Conservation (phyloP, 1,284 basidiomycete genomes). For the Pseudozyma sp. region DNA sequence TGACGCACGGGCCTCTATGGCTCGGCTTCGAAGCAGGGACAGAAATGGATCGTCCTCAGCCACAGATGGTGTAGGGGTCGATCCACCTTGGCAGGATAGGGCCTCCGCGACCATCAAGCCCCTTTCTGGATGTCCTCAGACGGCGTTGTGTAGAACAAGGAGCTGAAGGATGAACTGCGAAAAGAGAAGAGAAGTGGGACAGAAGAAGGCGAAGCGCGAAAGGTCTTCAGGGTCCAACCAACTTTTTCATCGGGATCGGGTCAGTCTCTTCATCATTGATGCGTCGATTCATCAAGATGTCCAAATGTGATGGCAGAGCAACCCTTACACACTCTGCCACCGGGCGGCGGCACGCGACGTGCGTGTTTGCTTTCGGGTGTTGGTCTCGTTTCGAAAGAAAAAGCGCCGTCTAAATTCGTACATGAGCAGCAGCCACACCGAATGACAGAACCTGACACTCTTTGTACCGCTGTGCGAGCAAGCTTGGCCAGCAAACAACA, state of each 20-base stretch:
- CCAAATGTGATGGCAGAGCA: too few relatives aligned
- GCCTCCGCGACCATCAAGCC: neutral
- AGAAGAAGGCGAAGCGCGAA: neutral
- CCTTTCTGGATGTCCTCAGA: neutral
- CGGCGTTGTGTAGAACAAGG: neutral
- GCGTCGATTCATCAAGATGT: too few relatives aligned
- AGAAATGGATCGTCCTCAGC: conserved; percentile 36
- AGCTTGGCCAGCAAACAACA: too few relatives aligned
- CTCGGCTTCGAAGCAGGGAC: conserved; percentile 29
- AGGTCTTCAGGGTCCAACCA: conserved; percentile 2
- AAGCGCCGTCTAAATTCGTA: too few relatives aligned
- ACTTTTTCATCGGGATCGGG: conserved; percentile 13
- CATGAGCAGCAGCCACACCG: too few relatives aligned
- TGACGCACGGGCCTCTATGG: conserved; percentile 20
- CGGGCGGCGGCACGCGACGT: conserved; percentile 16
- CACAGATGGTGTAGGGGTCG: too few relatives aligned
- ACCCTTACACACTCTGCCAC: neutral
- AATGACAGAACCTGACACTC: too few relatives aligned
- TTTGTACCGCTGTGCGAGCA: too few relatives aligned
- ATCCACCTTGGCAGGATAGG: too few relatives aligned
- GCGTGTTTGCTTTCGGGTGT: conserved; percentile 5
- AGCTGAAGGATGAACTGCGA: neutral
- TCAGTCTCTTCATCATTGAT: neutral
- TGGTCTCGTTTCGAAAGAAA: conserved; percentile 1
- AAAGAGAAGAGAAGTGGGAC: neutral